These are phyloP conservation scores for Botryotinia narcissicola DNA, from an alignment of 2,329 filamentous ascomycete species.

Conservation along the genomic window DNA sequence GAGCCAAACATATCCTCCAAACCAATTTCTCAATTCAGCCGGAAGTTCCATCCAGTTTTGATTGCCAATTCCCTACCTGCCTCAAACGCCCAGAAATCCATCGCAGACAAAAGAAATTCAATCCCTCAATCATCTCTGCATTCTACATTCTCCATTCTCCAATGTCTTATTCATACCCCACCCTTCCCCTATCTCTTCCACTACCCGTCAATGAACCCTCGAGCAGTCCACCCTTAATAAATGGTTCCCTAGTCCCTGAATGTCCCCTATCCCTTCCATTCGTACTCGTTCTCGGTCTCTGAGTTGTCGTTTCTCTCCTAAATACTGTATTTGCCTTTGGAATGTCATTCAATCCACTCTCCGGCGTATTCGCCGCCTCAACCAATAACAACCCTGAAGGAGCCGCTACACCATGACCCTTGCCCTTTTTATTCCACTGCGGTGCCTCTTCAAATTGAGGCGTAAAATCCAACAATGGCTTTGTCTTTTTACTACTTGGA, in stretches of 20 bases:
- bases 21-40: background rate
- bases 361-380: constrained; percentile 43
- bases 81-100: background rate
- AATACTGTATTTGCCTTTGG: constrained; percentile 30
- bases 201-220: background rate
- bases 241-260: constrained; percentile 17
- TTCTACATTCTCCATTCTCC: background rate
- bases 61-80: background rate
- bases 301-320: constrained; percentile 27
- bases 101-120: background rate
- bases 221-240: constrained; percentile 27
- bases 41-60: background rate
- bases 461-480: constrained; percentile 67
- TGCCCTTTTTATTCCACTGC: constrained; percentile 52
- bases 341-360: constrained; percentile 25
- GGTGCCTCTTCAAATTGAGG: constrained; percentile 63
- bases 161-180: background rate
- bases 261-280: constrained; percentile 18
- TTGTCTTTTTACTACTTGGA: constrained; percentile 33
- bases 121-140: background rate
- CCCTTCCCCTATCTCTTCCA: background rate
- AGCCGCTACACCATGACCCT: constrained; percentile 48
- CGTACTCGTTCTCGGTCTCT: constrained; percentile 19
- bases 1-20: background rate
- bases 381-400: constrained; percentile 47